Conservation (phyloP, 352 stramenopile species). For the Pythium monospermum region DNA sequence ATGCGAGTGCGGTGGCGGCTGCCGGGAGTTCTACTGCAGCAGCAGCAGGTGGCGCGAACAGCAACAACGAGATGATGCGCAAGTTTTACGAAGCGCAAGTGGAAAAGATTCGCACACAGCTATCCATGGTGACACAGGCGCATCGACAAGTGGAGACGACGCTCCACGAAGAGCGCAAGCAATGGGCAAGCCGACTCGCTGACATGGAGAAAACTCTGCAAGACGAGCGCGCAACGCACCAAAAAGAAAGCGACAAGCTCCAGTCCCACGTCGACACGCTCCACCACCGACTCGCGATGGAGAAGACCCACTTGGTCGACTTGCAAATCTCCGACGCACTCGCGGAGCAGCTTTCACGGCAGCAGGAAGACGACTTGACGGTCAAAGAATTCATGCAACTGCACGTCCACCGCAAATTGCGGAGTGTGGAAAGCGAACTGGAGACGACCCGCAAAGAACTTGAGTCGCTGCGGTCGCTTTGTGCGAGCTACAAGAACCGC, state of each 20-base stretch:
- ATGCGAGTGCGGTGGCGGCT: not conserved
- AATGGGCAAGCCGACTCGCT: constrained; percentile 20
- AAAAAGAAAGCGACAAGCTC: constrained; percentile 9
- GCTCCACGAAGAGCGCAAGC: constrained; percentile 36
- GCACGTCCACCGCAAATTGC: constrained; percentile 39
- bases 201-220: constrained; percentile 18
- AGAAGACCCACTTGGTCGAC: constrained; percentile 57
- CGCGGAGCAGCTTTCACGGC: constrained; percentile 49
- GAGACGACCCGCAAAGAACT: constrained; percentile 32
- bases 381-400: constrained; percentile 63
- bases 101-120: constrained; percentile 62
- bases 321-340: constrained; percentile 62
- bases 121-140: constrained; percentile 36
- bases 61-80: constrained; percentile 44
- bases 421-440: constrained; percentile 33
- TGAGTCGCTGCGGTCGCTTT: constrained; percentile 25
- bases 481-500: constrained; percentile 27
- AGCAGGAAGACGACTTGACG: constrained; percentile 49
- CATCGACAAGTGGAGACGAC: constrained; percentile 47
- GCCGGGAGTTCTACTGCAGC: not conserved
- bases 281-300: constrained; percentile 42
- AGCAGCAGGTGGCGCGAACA: not conserved
- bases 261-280: constrained; percentile 25
- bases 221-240: not conserved
- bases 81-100: constrained; percentile 82